Evolutionary conservation across 2,329 filamentous ascomycete species (phyloP).

Genomic region (Aspergillus fumigatiaffinis): DNA sequence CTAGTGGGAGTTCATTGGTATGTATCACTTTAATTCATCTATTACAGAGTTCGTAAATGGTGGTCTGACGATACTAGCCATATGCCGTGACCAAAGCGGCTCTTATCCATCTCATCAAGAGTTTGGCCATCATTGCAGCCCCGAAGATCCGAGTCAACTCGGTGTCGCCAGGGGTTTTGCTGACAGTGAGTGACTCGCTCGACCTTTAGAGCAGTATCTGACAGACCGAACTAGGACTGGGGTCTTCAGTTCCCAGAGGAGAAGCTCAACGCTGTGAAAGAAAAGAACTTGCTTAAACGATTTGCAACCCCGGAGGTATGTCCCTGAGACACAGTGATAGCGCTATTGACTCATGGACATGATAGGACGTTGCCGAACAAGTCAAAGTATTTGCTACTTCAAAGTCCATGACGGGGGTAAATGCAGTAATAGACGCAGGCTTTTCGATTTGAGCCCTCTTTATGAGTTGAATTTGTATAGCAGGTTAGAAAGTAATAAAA

Average conservation of each 20-base stretch:
- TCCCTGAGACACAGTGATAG: not conserved
- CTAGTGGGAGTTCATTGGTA: slow-evolving; percentile 56
- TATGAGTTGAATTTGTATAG: too few species aligned
- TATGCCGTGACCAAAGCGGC: slow-evolving; percentile 6
- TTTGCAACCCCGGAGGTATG: slow-evolving; percentile 5
- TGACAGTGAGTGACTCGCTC: not conserved
- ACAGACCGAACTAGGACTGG: slow-evolving; percentile 1
- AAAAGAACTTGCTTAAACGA: slow-evolving; percentile 2
- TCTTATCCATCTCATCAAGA: slow-evolving; percentile 3
- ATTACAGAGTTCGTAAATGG: too few species aligned
- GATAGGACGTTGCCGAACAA: slow-evolving; percentile 5
- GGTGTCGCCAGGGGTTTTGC: slow-evolving; percentile 1
- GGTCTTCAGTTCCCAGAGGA: slow-evolving; percentile 1
- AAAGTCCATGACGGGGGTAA: slow-evolving; percentile 1
- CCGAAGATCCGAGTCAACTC: slow-evolving; percentile 6
- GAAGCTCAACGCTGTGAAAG: not conserved
- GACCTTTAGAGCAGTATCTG: not conserved
- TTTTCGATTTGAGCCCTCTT: not conserved
- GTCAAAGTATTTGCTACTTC: not conserved
- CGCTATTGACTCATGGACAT: not conserved
- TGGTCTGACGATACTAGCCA: not conserved
- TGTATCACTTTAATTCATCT: too few species aligned
- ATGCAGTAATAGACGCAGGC: slow-evolving; percentile 3
- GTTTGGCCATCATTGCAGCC: slow-evolving; percentile 3
- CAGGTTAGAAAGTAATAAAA: too few species aligned